Percentiles rank a stretch among this genome's conserved stretches.
These are phyloP conservation scores for Camelina neglecta DNA, from an alignment of 345 rosid genomes.

Conservation along the genomic window DNA sequence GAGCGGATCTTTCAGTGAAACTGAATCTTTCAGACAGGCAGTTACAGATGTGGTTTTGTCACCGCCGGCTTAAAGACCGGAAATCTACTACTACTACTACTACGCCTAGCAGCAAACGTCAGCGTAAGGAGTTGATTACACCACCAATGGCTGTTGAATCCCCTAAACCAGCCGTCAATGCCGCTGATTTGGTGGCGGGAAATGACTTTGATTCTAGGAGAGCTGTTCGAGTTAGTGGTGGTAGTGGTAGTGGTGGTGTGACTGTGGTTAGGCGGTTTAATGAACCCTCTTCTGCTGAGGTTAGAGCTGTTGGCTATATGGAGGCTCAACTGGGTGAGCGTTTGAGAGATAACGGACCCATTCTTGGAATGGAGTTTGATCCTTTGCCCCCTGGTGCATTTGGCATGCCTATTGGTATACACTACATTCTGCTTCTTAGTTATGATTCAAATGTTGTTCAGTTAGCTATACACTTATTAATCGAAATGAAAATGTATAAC, in stretches of 20 bases:
- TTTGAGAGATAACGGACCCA: conserved; percentile 81
- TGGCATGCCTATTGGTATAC: conserved; percentile 81
- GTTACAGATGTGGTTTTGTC: conserved; percentile 99
- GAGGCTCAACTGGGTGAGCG: conserved; percentile 86
- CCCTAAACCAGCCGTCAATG: conserved; percentile 29
- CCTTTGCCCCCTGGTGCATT: conserved; percentile 96
- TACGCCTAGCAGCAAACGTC: conserved; percentile 56
- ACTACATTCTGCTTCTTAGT: conserved; percentile 10
- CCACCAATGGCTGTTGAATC: conserved; percentile 29
- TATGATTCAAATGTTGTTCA: conserved; percentile 4
- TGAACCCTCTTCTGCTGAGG: conserved; percentile 62
- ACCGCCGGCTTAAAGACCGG: conserved; percentile 85
- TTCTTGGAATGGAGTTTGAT: conserved; percentile 95
- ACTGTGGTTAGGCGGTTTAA: conserved; percentile 55
- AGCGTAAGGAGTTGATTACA: conserved; percentile 49
- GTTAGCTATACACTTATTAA: neutral
- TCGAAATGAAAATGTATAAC: conserved; percentile 12
- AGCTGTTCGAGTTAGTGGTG: conserved; percentile 46
- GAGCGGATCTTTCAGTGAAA: conserved; percentile 76
- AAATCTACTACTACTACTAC: conserved; percentile 53
- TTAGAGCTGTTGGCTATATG: conserved; percentile 70
- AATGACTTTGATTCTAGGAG: conserved; percentile 50
- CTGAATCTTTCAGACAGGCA: conserved; percentile 87
- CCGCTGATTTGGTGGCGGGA: conserved; percentile 47
- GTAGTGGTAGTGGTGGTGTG: conserved; percentile 49